Percentiles rank a stretch among this genome's conserved stretches.
phyloP scores from a whole-genome alignment of 805 yeast species.

The Ogataea pini region DNA sequence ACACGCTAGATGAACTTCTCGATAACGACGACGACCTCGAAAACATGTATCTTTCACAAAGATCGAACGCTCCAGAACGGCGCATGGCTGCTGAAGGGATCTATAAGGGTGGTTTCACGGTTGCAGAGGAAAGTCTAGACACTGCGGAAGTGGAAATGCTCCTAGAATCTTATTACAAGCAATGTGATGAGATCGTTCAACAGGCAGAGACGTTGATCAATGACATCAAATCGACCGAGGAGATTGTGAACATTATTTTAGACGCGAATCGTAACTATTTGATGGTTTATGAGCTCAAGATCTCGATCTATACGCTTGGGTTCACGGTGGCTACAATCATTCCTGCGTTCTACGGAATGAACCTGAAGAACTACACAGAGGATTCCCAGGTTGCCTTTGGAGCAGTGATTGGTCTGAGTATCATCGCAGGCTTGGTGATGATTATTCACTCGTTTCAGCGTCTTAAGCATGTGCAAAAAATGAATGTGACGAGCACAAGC shows the following conservation, averaged over 20 bases:
- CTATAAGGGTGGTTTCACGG: slow-evolving; percentile 2
- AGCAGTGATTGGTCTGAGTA: slow-evolving; percentile 51
- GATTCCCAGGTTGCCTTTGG: slow-evolving; percentile 66
- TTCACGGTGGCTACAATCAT: slow-evolving; percentile 80
- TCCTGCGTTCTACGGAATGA: slow-evolving; percentile 92
- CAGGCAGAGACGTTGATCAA: slow-evolving; percentile 80
- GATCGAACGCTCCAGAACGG: background rate
- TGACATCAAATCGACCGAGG: slow-evolving; percentile 89
- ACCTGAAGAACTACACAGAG: slow-evolving; percentile 74
- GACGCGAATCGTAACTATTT: slow-evolving; percentile 90
- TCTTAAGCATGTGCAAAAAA: slow-evolving; percentile 59
- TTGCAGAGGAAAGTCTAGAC: slow-evolving; percentile 22
- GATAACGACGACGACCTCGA: slow-evolving; percentile 86
- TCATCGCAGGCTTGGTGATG: slow-evolving; percentile 53
- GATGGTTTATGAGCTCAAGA: slow-evolving; percentile 81
- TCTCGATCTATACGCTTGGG: slow-evolving; percentile 82
- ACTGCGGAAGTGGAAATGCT: slow-evolving; percentile 81
- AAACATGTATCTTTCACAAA: slow-evolving; percentile 66
- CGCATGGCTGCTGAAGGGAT: slow-evolving; percentile 4
- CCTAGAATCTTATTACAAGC: slow-evolving; percentile 84
- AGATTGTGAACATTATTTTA: slow-evolving; percentile 84
- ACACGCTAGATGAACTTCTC: slow-evolving; percentile 78
- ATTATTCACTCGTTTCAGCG: slow-evolving; percentile 58
- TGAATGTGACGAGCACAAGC: slow-evolving; percentile 56
- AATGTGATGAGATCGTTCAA: slow-evolving; percentile 91